Conservation (phyloP, 2,329 filamentous ascomycete genomes). For the Lecanicillium sp. region DNA sequence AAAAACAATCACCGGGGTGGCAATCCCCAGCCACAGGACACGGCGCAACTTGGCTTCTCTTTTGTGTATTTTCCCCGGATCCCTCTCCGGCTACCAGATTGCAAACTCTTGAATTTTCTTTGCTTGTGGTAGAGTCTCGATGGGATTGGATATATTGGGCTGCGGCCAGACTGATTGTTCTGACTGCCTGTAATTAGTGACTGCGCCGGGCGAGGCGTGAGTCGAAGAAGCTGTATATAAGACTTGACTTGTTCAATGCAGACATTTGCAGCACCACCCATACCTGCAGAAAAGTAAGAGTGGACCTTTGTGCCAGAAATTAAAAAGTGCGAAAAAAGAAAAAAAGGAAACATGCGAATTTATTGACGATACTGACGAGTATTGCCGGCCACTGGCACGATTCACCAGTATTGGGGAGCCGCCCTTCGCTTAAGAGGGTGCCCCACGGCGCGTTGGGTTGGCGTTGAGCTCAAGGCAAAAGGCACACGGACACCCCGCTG, state of each 20-base stretch:
- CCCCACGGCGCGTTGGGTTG: slow-evolving; percentile 17
- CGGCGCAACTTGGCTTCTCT: slow-evolving; percentile 1
- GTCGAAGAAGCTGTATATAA: not conserved
- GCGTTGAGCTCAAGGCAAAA: slow-evolving; percentile 2
- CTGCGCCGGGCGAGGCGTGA: not conserved
- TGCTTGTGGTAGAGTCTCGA: not conserved
- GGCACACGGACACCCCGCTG: slow-evolving; percentile 17
- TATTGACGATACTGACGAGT: too few species aligned
- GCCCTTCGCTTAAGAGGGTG: not conserved
- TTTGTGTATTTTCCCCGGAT: not conserved
- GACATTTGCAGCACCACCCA: too few species aligned
- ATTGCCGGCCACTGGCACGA: too few species aligned
- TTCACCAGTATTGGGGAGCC: too few species aligned
- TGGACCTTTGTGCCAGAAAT: too few species aligned
- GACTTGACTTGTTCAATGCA: too few species aligned
- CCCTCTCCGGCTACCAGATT: not conserved
- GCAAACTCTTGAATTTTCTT: not conserved
- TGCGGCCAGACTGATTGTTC: not conserved
- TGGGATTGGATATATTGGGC: not conserved
- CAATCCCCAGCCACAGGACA: not conserved
- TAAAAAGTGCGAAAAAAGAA: too few species aligned
- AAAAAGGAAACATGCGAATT: too few species aligned
- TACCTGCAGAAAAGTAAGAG: too few species aligned
- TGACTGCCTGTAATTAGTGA: not conserved
- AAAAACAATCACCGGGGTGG: not conserved